phyloP scores from a whole-genome alignment of 768 basidiomycete genomes.

The Multifurca ochricompacta region DNA sequence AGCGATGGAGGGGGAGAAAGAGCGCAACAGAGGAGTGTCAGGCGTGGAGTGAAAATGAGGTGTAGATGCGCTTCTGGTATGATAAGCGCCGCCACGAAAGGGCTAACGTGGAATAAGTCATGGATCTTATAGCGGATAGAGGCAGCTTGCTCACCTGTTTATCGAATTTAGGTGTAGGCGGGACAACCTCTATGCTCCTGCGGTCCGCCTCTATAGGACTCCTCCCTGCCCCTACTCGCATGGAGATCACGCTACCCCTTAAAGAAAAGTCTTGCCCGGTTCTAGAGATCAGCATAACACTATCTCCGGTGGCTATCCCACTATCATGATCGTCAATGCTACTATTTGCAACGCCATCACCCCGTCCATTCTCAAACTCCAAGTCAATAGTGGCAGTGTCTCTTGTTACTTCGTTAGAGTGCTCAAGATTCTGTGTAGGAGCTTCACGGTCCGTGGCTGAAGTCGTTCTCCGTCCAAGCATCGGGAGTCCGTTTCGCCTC shows the following conservation, averaged over 20 bases:
- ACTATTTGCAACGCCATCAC: neutral
- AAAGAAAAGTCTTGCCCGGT: conserved; percentile 5
- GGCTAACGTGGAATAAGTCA: neutral
- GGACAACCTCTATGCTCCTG: conserved; percentile 14
- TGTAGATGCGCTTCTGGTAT: conserved; percentile 9
- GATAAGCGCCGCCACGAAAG: neutral
- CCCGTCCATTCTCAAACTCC: neutral
- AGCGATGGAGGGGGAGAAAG: neutral
- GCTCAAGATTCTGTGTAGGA: neutral
- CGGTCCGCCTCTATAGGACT: neutral
- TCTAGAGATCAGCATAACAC: conserved; percentile 12
- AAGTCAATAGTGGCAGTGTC: neutral
- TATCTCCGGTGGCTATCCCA: neutral
- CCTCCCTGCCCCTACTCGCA: neutral
- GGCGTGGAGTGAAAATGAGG: neutral
- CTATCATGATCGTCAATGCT: neutral
- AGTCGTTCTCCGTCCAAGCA: neutral
- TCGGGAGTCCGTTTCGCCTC: neutral
- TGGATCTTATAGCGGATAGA: neutral
- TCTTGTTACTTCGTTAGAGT: neutral
- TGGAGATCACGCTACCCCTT: neutral
- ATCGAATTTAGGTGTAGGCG: conserved; percentile 1
- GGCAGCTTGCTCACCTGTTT: neutral
- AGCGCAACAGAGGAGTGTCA: neutral
- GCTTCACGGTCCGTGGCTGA: neutral